Evolutionary conservation across 1,284 basidiomycete species (phyloP).

Genomic region (Sparassis latifolia): DNA sequence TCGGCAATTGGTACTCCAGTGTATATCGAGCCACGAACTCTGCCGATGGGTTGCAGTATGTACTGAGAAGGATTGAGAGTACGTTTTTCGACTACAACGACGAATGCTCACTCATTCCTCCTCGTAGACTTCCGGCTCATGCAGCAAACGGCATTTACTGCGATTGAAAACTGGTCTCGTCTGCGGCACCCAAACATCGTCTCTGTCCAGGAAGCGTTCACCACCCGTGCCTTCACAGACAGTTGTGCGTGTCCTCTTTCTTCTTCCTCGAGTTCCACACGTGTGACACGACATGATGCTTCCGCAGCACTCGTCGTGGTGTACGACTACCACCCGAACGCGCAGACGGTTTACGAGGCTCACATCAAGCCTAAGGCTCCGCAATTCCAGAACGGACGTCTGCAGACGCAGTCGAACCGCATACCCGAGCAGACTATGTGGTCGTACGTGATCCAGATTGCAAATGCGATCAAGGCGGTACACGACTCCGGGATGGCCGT

Average conservation of each 20-base stretch:
- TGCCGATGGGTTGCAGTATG: slow-evolving; percentile 76
- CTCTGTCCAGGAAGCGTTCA: slow-evolving; percentile 88
- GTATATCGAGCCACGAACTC: slow-evolving; percentile 81
- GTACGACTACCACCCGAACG: slow-evolving; percentile 86
- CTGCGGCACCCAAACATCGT: slow-evolving; percentile 88
- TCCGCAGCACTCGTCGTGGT: slow-evolving; percentile 82
- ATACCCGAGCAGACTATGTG: slow-evolving; percentile 86
- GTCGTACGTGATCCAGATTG: slow-evolving; percentile 92
- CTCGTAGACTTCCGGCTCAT: slow-evolving; percentile 74
- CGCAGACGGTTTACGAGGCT: slow-evolving; percentile 76
- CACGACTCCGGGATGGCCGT: slow-evolving; percentile 83
- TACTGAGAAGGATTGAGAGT: slow-evolving; percentile 85
- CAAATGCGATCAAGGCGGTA: slow-evolving; percentile 79
- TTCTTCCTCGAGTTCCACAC: neutral
- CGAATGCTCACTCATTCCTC: slow-evolving; percentile 5
- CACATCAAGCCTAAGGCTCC: slow-evolving; percentile 49
- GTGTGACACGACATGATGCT: neutral
- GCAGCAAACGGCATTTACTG: slow-evolving; percentile 75
- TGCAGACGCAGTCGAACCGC: slow-evolving; percentile 31
- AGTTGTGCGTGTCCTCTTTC: slow-evolving; percentile 53
- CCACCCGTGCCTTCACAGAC: slow-evolving; percentile 89
- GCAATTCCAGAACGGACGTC: slow-evolving; percentile 37
- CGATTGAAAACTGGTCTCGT: slow-evolving; percentile 85
- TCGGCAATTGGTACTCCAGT: slow-evolving; percentile 73
- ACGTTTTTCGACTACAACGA: slow-evolving; percentile 21